Evolutionary conservation across 257 asterid species (phyloP).

Genomic region (Petunia secreta): DNA sequence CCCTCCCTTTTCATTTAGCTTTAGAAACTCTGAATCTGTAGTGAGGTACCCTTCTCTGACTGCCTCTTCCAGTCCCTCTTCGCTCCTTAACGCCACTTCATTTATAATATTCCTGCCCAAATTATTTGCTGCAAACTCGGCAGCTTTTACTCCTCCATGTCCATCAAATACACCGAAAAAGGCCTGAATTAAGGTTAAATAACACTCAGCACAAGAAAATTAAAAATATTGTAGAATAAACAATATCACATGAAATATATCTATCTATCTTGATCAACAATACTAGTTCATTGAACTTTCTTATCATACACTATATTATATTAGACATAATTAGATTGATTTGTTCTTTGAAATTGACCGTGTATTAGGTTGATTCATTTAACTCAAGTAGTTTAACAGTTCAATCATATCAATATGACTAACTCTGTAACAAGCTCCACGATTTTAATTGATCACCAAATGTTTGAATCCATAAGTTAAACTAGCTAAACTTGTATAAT

Average conservation of each 20-base stretch:
- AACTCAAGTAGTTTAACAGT: neutral
- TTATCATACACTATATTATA: neutral
- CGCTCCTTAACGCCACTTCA: constrained; percentile 44
- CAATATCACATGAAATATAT: neutral
- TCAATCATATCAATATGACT: neutral
- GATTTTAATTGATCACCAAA: too few relatives aligned
- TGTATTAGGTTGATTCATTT: neutral
- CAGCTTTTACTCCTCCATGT: constrained; percentile 75
- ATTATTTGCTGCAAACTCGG: constrained; percentile 66
- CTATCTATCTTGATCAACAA: neutral
- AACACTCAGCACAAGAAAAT: neutral
- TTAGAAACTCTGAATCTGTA: constrained; percentile 67
- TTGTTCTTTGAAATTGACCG: neutral
- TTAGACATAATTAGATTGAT: neutral
- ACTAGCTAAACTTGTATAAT: too few relatives aligned
- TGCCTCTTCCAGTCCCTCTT: constrained; percentile 50
- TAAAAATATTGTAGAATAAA: neutral
- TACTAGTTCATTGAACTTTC: neutral
- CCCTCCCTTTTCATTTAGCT: constrained; percentile 61
- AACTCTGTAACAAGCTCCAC: neutral
- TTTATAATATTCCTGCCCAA: constrained; percentile 52
- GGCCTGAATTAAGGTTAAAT: constrained; percentile 49
- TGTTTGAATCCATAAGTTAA: too few relatives aligned
- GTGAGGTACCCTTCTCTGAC: constrained; percentile 66
- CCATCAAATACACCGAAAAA: constrained; percentile 83